Base-by-base conservation (phyloP, 2,329 filamentous ascomycete species). In the Exutisphaerella laricina region DNA sequence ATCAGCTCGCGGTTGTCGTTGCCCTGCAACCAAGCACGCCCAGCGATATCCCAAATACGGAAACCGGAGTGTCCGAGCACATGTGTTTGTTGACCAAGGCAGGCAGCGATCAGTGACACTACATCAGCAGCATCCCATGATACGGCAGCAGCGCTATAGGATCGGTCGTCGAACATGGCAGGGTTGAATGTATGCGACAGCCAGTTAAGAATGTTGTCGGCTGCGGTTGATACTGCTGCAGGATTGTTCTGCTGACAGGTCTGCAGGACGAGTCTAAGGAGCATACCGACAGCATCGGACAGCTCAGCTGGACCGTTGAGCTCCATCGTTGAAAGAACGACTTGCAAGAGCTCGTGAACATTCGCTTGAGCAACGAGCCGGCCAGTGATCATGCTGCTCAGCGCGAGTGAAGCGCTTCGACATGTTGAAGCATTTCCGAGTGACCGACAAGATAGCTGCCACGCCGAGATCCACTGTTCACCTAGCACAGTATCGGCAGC, bases 181-280 rank as follows among this genome's bases (percentile, higher is more conserved):
- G 88, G 84, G 52, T 80, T 81, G 88, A 90, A 98, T 56, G 77
- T 82, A 23, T 80, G 76, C 55, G 88, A 81, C 1, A 92, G 64
- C 92, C 92, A 98, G 55, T 80, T 75, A 43, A 92, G 77, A 25
- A 92, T 75, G 55, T 85, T 79, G 50, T 80, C 84, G 26, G 79
- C 81, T 3, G 81, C 84, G 28, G 73, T 72, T 53, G 81, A 77
- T 51, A 78, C 85, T 25, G 78, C 77, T 45, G 78, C 82, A 1
- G 86, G 84, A 32, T 84, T 79, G 55, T 82, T 76, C 20, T 77
- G 73, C 52, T 84, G 80, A 39, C 80, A 78, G 29, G 80, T 69
- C 43, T 80, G 75, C 25, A 92, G 70, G 30, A 94, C 64, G 41
- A 77, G 76, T 12, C 76, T 70, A 78, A 94, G 86, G 29, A 98